Percentiles rank a stretch among this genome's conserved stretches.
Evolutionary conservation across 257 asterid genomes (phyloP).

Genomic region (Plectranthus barbatus): DNA sequence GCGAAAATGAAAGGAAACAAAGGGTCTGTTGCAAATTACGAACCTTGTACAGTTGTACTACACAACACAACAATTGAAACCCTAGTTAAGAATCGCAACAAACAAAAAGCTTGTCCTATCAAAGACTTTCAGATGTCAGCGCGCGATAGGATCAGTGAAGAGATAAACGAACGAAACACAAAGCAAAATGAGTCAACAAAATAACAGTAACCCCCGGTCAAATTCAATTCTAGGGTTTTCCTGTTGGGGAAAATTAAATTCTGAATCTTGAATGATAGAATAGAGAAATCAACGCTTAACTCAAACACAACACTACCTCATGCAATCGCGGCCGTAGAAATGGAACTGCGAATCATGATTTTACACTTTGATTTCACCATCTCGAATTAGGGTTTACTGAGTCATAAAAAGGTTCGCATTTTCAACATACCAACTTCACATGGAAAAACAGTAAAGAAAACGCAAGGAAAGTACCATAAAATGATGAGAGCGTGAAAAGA

Average conservation of each 20-base stretch:
- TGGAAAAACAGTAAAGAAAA: conserved; percentile 10
- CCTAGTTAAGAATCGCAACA: conserved; percentile 31
- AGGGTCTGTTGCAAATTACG: not conserved
- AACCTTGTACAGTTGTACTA: not conserved
- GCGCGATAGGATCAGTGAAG: conserved; percentile 1
- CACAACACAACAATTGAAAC: conserved; percentile 25
- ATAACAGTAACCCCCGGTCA: not conserved
- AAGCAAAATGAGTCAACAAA: conserved; percentile 3
- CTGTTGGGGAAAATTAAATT: conserved; percentile 2
- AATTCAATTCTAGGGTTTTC: conserved; percentile 46
- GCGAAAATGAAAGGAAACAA: not conserved
- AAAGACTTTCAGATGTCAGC: conserved; percentile 2
- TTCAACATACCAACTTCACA: conserved; percentile 9
- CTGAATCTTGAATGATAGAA: not conserved
- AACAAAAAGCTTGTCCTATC: conserved; percentile 3
- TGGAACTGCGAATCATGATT: not conserved
- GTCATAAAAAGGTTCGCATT: not conserved
- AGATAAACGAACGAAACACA: not conserved
- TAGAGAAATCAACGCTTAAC: not conserved
- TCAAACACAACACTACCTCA: conserved; percentile 8
- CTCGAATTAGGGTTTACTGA: conserved; percentile 50
- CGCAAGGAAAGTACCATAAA: conserved; percentile 14
- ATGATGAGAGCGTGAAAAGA: conserved; percentile 12
- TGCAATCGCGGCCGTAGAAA: not conserved
- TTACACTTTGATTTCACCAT: not conserved